A percentile compares a stretch with the other conserved stretches of the same genome.
phyloP scores from a whole-genome alignment of 805 yeast genomes.

The Myxozyma udenii region DNA sequence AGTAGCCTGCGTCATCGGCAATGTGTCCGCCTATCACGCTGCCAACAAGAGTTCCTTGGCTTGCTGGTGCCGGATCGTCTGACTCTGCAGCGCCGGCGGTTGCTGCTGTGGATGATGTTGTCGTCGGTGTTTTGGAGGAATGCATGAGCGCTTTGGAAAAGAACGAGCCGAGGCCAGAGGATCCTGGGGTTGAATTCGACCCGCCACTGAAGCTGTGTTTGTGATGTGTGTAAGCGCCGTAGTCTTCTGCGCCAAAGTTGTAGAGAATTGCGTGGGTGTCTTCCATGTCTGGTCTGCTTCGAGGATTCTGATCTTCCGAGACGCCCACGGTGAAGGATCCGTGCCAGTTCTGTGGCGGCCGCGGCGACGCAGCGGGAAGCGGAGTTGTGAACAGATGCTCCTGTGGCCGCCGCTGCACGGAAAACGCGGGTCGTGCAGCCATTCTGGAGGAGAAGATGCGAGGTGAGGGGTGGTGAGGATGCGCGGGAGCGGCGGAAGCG shows the following conservation, averaged over 20 bases:
- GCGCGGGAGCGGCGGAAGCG: no score
- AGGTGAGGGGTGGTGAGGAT: no score
- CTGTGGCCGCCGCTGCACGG: not conserved
- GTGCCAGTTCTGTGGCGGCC: slow-evolving; percentile 37
- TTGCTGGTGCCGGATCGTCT: slow-evolving; percentile 5
- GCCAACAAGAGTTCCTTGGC: not conserved
- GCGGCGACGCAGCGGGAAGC: not conserved
- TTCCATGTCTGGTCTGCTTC: slow-evolving; percentile 87
- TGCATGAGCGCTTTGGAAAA: not conserved
- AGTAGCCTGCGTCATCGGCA: slow-evolving; percentile 77
- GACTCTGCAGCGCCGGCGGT: not conserved
- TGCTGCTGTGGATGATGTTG: not conserved
- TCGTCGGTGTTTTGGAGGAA: not conserved
- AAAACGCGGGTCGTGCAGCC: not conserved
- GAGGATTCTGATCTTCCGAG: slow-evolving; percentile 79
- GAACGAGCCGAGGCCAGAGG: not conserved
- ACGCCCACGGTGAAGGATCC: slow-evolving; percentile 77
- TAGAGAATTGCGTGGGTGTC: slow-evolving; percentile 92
- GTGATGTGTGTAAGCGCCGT: not conserved
- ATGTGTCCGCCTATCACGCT: slow-evolving; percentile 13
- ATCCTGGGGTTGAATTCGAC: not conserved
- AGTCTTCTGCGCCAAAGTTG: slow-evolving; percentile 68
- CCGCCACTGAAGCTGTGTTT: not conserved
- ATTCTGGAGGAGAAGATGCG: not conserved
- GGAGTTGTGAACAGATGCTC: not conserved